Evolutionary conservation across 768 basidiomycete genomes (phyloP), one percentile per base, ranked within the genome.

Genomic region (Mycena belliarum): DNA sequence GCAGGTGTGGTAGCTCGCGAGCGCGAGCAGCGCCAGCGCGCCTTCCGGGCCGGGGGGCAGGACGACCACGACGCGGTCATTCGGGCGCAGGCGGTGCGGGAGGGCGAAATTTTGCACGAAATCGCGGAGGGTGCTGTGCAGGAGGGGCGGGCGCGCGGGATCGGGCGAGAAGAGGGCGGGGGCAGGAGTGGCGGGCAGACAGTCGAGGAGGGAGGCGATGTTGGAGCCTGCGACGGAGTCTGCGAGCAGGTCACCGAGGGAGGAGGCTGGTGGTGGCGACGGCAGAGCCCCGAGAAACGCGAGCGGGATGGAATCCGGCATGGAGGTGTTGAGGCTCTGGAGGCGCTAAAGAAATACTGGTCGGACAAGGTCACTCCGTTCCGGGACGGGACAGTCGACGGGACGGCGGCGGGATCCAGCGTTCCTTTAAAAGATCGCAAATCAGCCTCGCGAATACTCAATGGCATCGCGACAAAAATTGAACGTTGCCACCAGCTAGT

Each of bases 21-120:
- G 57, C 2, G 79, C 71, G 26, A 80, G 72, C 18, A 81, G 66
- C 5, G 78, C 79, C 14, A 79, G 65, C 1, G 78, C 79, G 50
- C 76, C 79, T 59, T 77, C 76, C 26, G 78, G 76, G 4, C 78
- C 78, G n/a, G 77, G 75, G 10, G 78, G 78, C 8, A 80, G 69
- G 9, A 71, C 74, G 53, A 79, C 66, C 69, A 81, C 75, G 53
- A 81, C 70, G 9, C 79, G 72, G 66, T 79, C 78, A 60, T 79
- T 81, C 12, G 71, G 74, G 4, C 72, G 2, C 0, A 56, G 56
- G 12, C 73, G 70, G 57, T 69, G 67, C 2, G 79, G 78, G 21
- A 79, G 66, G 20, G 60, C 65, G 59, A 81, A 81, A 45, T 61
- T 61, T 6, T 69, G 64, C 38, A 81, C 65, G 60, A 79, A 81